Base-by-base conservation (phyloP, 2,329 filamentous ascomycete species). In the Coniella vitis region DNA sequence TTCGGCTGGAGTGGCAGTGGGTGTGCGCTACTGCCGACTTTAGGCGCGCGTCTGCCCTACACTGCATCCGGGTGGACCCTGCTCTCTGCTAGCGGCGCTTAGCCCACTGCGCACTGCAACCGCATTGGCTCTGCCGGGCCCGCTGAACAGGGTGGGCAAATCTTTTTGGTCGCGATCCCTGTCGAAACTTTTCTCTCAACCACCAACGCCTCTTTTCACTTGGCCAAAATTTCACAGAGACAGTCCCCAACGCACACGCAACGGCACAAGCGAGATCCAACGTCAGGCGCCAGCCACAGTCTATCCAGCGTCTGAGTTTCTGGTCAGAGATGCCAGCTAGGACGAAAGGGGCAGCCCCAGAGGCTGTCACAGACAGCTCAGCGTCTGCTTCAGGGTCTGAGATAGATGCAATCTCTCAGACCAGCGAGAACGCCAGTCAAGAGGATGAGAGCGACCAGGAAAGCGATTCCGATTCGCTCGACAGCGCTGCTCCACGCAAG, bases 391-490 rank as follows among this genome's bases (percentile, higher is more conserved):
- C 40, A 13, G 49, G 36, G 20, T 43, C 48, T 12, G 37, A 42
- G n/a, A 37, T 16, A 13, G 44, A 45, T 13, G 36, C 31, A 3
- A 10, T 43, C 16, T 13, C 21, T 19, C 17, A 32, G 48, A 51
- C 51, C 51, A 50, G 39, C 49, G 55, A 29, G 48, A 48, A 44
- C 57, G 44, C 41, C 40, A 61, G 57, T 12, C 36, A 16, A n/a
- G 38, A 34, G 9, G 32, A 19, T 17, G 39, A 16, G 21, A 51
- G 45, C 38, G 38, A 43, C 12, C 12, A 34, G 14, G 37, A 48
- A 7, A 34, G 45, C 14, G 65, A 65, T 57, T 79, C 76, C 32
- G 75, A 78, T 55, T 71, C 68, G 51, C 69, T 79, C 37, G 67
- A 69, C 50, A 66, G 61, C 50, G 54, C 54, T 44, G 56, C 57